Base-by-base conservation (phyloP, 2,329 filamentous ascomycete genomes). In the Trichoderma brevicompactum region DNA sequence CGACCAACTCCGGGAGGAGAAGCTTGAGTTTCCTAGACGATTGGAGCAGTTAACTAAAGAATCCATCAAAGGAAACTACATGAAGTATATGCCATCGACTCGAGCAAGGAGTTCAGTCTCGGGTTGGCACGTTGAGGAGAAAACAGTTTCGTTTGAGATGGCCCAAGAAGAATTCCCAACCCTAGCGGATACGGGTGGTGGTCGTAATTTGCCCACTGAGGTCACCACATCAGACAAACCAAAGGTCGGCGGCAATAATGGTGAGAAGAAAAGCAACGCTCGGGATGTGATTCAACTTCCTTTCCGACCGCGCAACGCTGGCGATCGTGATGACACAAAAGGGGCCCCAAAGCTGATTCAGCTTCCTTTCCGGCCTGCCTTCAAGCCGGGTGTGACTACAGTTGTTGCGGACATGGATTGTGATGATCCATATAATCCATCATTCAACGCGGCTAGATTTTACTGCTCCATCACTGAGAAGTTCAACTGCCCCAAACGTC, bases 401-500 rank as follows among this genome's bases (percentile, higher is more conserved):
- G 8, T 52, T 1, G 53, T 67, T 10, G 68, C 69, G 12, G 61
- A 64, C 15, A 64, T 72, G 60, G 74, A 76, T 23, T 68, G 72
- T 4, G 62, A 78, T 41, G 80, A 89, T 64, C 86, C 87, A 0
- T 68, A 78, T 4, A 77, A 80, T 56, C 74, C 73, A 0, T 74
- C 78, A 9, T 89, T 85, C 74, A 79, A 83, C 48, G 73, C 79
- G 1, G 74, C 78, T 1, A 74, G 76, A 6, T 88, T 87, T 76
- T 80, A 72, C 64, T 76, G 82, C 46, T 60, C 73, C 0, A 73
- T 80, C 36, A 75, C 78, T 1, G 72, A 76, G 52, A 78, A 76
- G 55, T 90, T 80, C 75, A 77, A 74, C 62, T 90, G 87, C 63
- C 87, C 87, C 0, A 80, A 83, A 64, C 68, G 69, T 1, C 69